Percentiles rank a stretch among this genome's conserved stretches.
Conservation (phyloP, 768 basidiomycete species). For the Amanita rubescens region DNA sequence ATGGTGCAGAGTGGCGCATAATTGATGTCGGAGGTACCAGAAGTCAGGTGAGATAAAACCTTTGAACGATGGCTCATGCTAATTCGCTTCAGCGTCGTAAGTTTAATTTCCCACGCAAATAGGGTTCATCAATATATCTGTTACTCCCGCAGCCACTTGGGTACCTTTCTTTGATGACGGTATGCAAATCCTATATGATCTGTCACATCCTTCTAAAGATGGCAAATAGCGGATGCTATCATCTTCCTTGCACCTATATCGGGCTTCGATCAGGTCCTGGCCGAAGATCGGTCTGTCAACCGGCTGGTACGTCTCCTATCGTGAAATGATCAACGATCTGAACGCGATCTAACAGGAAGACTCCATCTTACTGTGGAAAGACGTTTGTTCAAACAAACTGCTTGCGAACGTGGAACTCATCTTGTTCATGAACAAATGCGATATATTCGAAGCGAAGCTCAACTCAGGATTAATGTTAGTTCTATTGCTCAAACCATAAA, state of each 20-base stretch:
- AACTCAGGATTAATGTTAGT: conserved; percentile 44
- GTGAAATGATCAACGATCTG: neutral
- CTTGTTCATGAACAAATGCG: conserved; percentile 85
- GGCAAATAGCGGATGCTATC: conserved; percentile 51
- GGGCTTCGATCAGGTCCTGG: conserved; percentile 64
- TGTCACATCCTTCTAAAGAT: neutral
- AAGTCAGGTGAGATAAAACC: conserved; percentile 44
- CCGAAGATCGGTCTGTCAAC: conserved; percentile 55
- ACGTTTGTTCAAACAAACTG: conserved; percentile 76
- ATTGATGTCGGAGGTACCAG: conserved; percentile 75
- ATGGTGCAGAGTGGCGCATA: conserved; percentile 66
- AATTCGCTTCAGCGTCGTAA: conserved; percentile 7
- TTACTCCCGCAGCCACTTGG: conserved; percentile 7
- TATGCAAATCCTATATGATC: neutral
- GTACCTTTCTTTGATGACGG: conserved; percentile 13
- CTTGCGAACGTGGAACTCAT: conserved; percentile 75
- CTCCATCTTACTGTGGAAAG: conserved; percentile 85
- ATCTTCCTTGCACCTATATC: conserved; percentile 75
- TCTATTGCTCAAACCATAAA: neutral
- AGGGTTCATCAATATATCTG: neutral
- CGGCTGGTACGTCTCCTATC: conserved; percentile 12
- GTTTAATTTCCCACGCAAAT: neutral
- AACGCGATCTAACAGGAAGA: conserved; percentile 47
- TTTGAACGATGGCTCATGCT: neutral
- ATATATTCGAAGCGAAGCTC: conserved; percentile 69